Base-by-base conservation (phyloP, 805 yeast genomes). In the Candida ovalis region DNA sequence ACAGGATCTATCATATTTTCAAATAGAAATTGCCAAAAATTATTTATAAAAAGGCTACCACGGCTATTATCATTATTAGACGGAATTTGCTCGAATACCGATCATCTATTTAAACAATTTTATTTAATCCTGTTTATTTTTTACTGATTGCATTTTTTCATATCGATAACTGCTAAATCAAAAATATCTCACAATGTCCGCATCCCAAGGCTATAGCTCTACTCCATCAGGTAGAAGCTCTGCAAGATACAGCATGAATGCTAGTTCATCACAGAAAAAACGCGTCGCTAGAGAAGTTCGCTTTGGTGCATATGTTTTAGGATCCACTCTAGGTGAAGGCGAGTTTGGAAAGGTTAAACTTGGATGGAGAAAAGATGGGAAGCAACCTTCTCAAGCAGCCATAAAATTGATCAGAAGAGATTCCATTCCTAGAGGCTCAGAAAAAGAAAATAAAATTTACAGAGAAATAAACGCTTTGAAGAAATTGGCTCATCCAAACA, bases 271-370 rank as follows among this genome's bases (percentile, higher is more conserved):
- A 12, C 41, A 48, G 15, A 67, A 62, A 49, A 69, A 64, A 53
- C 60, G 75, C 32, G 58, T 69, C 3, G 81, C 78, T 52, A 73
- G 86, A 53, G 90, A 86, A 62, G 84, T 86, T 19, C 77, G 96
- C 36, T 91, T 94, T 64, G 99, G 99, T 23, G 82, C 88, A 13
- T 94, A 91, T 61, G 80, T 88, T 21, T 75, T 94, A 7, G 99
- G 98, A 2, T 84, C 96, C 13, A 92, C 99, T 0, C 71, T 94
- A 13, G 99, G 99, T 30, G 97, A 94, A 69, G 99, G 99, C 43
- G 99, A 94, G 64, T 94, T 94, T 67, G 99, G 99, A 50, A 92
- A 94, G 67, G 99, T 94, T 49, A 94, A 92, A 65, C 74, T 94
- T 21, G 98, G 97, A 13, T 92, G 97, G 97, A 76, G 96, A 51